These are phyloP conservation scores for Schizopora paradoxa DNA, from an alignment of 1,284 basidiomycete genomes.

Conservation along the genomic window DNA sequence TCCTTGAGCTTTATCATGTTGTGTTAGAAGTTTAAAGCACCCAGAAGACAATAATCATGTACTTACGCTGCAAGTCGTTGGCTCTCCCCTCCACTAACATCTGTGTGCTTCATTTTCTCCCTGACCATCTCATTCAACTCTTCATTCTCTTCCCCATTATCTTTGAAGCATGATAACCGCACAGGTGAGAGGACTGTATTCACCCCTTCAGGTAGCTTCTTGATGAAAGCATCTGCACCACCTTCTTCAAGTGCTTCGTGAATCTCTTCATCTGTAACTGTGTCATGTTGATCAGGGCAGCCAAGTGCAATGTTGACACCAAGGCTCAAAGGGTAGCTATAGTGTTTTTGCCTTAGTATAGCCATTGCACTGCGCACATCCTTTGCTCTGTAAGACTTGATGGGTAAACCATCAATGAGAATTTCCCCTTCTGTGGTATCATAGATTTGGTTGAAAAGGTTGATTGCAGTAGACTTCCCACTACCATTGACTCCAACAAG, in stretches of 20 bases:
- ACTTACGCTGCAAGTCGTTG: slow-evolving; percentile 38
- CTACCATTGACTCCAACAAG: slow-evolving; percentile 43
- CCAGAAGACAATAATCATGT: not conserved
- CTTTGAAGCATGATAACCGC: slow-evolving; percentile 25
- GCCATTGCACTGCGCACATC: slow-evolving; percentile 36
- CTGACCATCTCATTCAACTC: slow-evolving; percentile 30
- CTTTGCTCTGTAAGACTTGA: slow-evolving; percentile 29
- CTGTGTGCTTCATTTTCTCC: slow-evolving; percentile 26
- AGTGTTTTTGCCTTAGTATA: slow-evolving; percentile 40
- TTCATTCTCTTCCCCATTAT: slow-evolving; percentile 27
- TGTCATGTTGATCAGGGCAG: slow-evolving; percentile 27
- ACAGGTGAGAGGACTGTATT: slow-evolving; percentile 32
- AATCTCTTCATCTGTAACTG: slow-evolving; percentile 22
- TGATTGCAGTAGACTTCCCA: slow-evolving; percentile 40
- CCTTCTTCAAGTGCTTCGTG: slow-evolving; percentile 33
- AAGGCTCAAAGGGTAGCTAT: slow-evolving; percentile 38
- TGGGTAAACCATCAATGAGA: slow-evolving; percentile 35
- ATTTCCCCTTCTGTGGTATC: slow-evolving; percentile 36
- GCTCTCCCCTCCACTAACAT: slow-evolving; percentile 36
- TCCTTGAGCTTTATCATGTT: not conserved
- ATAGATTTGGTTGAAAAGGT: slow-evolving; percentile 41
- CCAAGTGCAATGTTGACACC: slow-evolving; percentile 45
- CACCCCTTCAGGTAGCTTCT: slow-evolving; percentile 21
- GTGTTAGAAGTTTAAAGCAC: not conserved
- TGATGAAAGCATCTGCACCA: slow-evolving; percentile 32